Evolutionary conservation across 1,284 basidiomycete species (phyloP).

Genomic region (Sporisorium iseilematis-ciliati): DNA sequence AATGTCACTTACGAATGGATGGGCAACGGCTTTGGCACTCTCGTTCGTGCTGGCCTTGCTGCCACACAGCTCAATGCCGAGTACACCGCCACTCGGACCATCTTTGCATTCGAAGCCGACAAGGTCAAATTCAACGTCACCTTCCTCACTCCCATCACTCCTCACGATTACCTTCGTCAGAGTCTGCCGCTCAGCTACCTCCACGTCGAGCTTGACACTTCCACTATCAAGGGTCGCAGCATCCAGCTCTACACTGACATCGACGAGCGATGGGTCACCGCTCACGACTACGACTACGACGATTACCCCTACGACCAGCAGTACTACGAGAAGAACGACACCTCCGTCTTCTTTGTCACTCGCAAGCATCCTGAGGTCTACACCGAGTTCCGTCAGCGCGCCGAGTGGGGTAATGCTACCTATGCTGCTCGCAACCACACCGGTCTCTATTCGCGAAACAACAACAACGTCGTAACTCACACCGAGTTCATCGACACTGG

Average conservation of each 20-base stretch:
- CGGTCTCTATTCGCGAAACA: conserved; percentile 59
- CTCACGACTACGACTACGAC: conserved; percentile 66
- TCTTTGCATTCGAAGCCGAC: conserved; percentile 64
- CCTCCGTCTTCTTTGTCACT: conserved; percentile 55
- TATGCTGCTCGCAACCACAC: conserved; percentile 60
- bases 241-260: conserved; percentile 63
- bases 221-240: conserved; percentile 42
- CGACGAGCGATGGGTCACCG: conserved; percentile 65
- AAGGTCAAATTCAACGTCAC: conserved; percentile 63
- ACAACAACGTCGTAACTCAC: conserved; percentile 65
- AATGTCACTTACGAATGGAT: conserved; percentile 64
- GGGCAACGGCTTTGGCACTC: conserved; percentile 64
- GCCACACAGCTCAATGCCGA: conserved; percentile 61
- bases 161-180: conserved; percentile 64
- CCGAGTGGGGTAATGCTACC: conserved; percentile 66
- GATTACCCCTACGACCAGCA: conserved; percentile 53
- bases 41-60: conserved; percentile 51
- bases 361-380: conserved; percentile 60
- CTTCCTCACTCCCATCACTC: conserved; percentile 66
- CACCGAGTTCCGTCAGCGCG: conserved; percentile 65
- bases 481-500: conserved; percentile 60
- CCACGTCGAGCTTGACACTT: conserved; percentile 57
- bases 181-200: conserved; percentile 66
- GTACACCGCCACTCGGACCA: conserved; percentile 65
- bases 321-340: conserved; percentile 51